phyloP scores from a whole-genome alignment of 2,329 filamentous ascomycete species.

The Amauroascus verrucosus region DNA sequence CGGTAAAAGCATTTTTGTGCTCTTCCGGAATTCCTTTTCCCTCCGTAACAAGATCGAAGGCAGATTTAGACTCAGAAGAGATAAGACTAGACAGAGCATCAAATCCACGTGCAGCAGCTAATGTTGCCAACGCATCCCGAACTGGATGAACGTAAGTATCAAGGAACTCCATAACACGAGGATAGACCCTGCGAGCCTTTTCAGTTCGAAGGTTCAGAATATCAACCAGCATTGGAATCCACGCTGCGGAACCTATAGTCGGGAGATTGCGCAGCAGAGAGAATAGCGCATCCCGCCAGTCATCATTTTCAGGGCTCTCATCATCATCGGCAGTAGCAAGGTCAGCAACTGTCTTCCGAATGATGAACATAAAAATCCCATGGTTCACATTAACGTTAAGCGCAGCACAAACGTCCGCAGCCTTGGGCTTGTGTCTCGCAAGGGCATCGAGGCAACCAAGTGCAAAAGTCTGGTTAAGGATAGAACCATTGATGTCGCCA shows the following conservation, averaged over 20 bases:
- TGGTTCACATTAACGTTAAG: conserved; percentile 94
- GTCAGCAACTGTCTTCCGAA: conserved; percentile 78
- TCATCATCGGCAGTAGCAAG: conserved; percentile 55
- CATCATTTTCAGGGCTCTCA: conserved; percentile 59
- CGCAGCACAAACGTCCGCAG: conserved; percentile 75
- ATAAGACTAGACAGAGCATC: conserved; percentile 85
- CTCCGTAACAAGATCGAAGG: conserved; percentile 54
- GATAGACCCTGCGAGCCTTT: conserved; percentile 73
- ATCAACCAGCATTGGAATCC: conserved; percentile 84
- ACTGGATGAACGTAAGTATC: conserved; percentile 80
- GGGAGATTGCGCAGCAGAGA: conserved; percentile 75
- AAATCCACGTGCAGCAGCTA: conserved; percentile 73
- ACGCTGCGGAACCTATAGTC: conserved; percentile 75
- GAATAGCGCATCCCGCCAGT: conserved; percentile 86
- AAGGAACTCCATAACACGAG: conserved; percentile 74
- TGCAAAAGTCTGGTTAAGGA: conserved; percentile 70
- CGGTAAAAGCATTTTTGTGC: conserved; percentile 70
- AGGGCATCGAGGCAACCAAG: conserved; percentile 77
- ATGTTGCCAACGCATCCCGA: conserved; percentile 69
- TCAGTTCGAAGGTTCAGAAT: conserved; percentile 72
- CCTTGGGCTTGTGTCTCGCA: conserved; percentile 63
- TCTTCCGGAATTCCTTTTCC: conserved; percentile 62
- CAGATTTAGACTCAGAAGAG: conserved; percentile 62
- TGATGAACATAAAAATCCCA: conserved; percentile 83
- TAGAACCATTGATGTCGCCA: conserved; percentile 56